These are phyloP conservation scores for Capronia epimyces DNA, from an alignment of 2,329 filamentous ascomycete species.

Conservation along the genomic window DNA sequence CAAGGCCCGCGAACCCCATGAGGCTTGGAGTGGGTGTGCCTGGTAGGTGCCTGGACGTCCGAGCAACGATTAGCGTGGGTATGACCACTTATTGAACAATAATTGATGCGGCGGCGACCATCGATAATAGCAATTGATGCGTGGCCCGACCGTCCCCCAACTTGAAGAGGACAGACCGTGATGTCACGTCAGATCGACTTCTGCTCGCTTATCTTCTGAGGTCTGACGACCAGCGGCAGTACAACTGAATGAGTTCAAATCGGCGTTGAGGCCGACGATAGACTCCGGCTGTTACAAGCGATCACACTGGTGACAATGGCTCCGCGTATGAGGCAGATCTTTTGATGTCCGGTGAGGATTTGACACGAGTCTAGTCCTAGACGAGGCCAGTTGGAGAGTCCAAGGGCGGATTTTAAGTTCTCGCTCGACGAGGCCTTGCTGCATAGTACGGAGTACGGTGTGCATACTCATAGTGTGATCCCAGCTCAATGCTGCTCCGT, in stretches of 20 bases:
- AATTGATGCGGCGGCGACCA: neutral
- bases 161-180: neutral
- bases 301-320: neutral
- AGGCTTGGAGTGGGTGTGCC: neutral
- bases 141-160: neutral
- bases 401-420: neutral
- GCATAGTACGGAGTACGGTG: no score
- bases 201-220: neutral
- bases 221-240: neutral
- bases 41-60: neutral
- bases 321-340: neutral
- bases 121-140: neutral
- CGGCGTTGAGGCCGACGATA: neutral
- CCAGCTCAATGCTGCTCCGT: neutral
- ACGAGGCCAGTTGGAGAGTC: neutral
- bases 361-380: neutral
- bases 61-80: neutral
- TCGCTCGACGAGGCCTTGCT: no score
- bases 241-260: neutral
- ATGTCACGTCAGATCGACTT: neutral
- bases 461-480: neutral
- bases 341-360: neutral
- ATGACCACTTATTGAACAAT: neutral
- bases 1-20: neutral
- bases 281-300: neutral